A percentile compares a stretch with the other conserved stretches of the same genome.
Evolutionary conservation across 73 alveolate genomes (phyloP).

Genomic region (Stentor coeruleus): DNA sequence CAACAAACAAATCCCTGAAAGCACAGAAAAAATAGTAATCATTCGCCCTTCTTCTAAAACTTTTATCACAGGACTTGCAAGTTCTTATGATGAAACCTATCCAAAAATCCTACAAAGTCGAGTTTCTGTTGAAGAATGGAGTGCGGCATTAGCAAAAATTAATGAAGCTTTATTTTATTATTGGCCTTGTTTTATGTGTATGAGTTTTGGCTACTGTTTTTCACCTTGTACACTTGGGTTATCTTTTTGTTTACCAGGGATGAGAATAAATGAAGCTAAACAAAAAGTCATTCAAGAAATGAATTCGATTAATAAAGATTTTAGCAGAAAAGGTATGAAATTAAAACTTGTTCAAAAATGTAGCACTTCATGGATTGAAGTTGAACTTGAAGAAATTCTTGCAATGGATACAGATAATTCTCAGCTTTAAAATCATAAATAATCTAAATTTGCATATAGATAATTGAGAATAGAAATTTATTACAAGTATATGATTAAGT

Average conservation of each 20-base stretch:
- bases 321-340: background rate
- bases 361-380: conserved; percentile 6
- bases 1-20: conserved; percentile 10
- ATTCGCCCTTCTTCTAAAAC: conserved; percentile 27
- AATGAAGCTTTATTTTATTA: conserved; percentile 8
- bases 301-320: background rate
- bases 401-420: background rate
- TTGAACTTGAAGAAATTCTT: background rate
- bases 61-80: conserved; percentile 22
- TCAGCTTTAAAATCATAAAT: background rate
- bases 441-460: too few species aligned
- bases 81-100: conserved; percentile 23
- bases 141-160: background rate
- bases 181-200: conserved; percentile 14
- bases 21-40: background rate
- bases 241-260: background rate
- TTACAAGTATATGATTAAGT: too few species aligned
- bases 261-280: background rate
- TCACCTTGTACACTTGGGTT: conserved; percentile 5
- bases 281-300: background rate
- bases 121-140: background rate
- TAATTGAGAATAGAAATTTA: too few species aligned
- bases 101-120: background rate
- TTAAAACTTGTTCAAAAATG: background rate
- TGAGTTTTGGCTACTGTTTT: background rate